Percentiles rank a stretch among this genome's conserved stretches.
phyloP scores from a whole-genome alignment of 345 rosid genomes.

The Combretum micranthum region DNA sequence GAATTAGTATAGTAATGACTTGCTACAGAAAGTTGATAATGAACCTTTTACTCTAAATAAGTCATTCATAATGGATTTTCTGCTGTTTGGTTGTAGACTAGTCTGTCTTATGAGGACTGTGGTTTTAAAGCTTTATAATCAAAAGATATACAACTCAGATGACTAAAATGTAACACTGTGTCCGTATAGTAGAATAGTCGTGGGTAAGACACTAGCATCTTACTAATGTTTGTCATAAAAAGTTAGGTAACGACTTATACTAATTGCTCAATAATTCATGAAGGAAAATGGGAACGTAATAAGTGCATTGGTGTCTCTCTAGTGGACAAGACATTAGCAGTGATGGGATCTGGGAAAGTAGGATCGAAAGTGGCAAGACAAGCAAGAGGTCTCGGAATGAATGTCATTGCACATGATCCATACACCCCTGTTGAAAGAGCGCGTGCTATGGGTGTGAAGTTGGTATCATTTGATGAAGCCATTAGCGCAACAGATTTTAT shows the following conservation, averaged over 20 bases:
- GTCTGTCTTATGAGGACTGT: too few relatives aligned
- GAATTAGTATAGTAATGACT: too few relatives aligned
- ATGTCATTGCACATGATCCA: constrained; percentile 36
- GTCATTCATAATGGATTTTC: too few relatives aligned
- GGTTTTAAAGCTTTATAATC: too few relatives aligned
- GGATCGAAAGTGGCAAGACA: constrained; percentile 44
- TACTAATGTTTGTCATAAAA: not conserved
- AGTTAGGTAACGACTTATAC: not conserved
- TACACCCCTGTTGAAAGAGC: constrained; percentile 38
- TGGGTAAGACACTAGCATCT: not conserved
- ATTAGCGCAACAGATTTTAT: constrained; percentile 30
- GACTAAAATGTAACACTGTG: too few relatives aligned
- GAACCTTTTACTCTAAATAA: too few relatives aligned
- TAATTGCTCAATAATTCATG: not conserved
- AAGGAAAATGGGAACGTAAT: constrained; percentile 33
- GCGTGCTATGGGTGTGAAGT: constrained; percentile 22
- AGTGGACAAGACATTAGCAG: constrained; percentile 38
- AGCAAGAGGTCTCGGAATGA: constrained; percentile 43
- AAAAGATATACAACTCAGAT: too few relatives aligned
- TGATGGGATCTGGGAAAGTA: constrained; percentile 44
- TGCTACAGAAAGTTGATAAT: too few relatives aligned
- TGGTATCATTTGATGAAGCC: constrained; percentile 34
- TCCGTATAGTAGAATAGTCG: not conserved
- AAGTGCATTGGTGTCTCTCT: constrained; percentile 31
- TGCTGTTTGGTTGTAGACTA: too few relatives aligned